These are phyloP conservation scores for Colletotrichum salicis DNA, from an alignment of 2,329 filamentous ascomycete species.

Conservation along the genomic window DNA sequence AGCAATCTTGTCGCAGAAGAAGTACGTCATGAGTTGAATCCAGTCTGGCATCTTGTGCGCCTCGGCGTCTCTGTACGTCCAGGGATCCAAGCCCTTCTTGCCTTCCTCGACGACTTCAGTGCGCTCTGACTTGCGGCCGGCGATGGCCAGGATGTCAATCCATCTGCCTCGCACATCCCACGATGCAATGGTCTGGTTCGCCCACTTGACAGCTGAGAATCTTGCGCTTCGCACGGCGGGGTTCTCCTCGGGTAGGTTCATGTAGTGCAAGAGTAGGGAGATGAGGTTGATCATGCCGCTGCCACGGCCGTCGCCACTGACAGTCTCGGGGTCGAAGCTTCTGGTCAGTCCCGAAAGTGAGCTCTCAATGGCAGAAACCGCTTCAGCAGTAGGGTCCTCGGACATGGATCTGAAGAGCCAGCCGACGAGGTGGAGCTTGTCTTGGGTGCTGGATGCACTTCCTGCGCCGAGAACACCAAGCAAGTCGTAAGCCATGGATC, in stretches of 20 bases:
- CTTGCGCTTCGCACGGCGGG: conserved; percentile 77
- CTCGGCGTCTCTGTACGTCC: conserved; percentile 55
- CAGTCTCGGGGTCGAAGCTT: conserved; percentile 51
- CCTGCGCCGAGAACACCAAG: conserved; percentile 83
- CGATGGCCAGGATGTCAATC: conserved; percentile 87
- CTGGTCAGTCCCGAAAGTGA: conserved; percentile 79
- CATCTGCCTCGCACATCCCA: conserved; percentile 82
- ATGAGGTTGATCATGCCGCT: conserved; percentile 47
- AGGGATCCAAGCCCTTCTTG: conserved; percentile 82
- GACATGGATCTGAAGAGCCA: conserved; percentile 89
- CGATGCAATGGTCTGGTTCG: conserved; percentile 87
- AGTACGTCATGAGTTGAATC: conserved; percentile 59
- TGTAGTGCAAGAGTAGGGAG: conserved; percentile 74
- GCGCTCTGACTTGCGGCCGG: conserved; percentile 72
- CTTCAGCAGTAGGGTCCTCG: conserved; percentile 79
- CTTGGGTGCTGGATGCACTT: conserved; percentile 64
- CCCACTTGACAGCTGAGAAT: conserved; percentile 87
- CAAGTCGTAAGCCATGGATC: conserved; percentile 88
- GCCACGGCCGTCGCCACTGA: conserved; percentile 40
- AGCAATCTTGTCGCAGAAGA: conserved; percentile 53
- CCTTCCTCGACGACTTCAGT: conserved; percentile 92
- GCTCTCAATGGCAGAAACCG: conserved; percentile 89
- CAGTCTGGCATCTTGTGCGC: conserved; percentile 56
- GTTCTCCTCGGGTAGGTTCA: conserved; percentile 62
- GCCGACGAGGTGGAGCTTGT: conserved; percentile 65